Conservation (phyloP, 805 yeast species). For the Lipomyces yamadae region DNA sequence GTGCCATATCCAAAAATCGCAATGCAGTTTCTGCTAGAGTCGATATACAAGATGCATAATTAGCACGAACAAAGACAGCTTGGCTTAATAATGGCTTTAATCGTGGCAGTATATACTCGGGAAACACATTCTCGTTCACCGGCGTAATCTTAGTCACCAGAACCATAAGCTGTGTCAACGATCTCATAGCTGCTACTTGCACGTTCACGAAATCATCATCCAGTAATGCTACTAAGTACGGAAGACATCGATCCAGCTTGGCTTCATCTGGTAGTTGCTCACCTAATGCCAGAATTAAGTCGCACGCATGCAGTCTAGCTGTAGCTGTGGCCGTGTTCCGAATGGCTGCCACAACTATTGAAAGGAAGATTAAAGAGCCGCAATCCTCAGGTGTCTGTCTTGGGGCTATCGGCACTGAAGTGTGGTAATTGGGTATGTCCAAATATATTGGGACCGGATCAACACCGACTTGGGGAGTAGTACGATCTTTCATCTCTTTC, state of each 20-base stretch:
- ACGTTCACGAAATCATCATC: constrained; percentile 72
- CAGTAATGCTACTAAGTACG: constrained; percentile 72
- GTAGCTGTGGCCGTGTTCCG: constrained; percentile 64
- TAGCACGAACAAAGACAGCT: constrained; percentile 59
- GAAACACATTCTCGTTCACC: constrained; percentile 73
- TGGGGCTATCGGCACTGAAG: constrained; percentile 21
- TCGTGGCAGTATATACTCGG: constrained; percentile 82
- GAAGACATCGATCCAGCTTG: constrained; percentile 83
- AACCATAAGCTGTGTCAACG: constrained; percentile 68
- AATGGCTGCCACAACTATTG: constrained; percentile 62
- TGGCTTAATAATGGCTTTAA: constrained; percentile 54
- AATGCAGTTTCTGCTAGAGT: constrained; percentile 67
- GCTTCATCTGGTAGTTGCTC: constrained; percentile 80
- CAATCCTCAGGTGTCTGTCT: constrained; percentile 37
- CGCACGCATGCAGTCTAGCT: constrained; percentile 71
- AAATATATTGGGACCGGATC: constrained; percentile 38
- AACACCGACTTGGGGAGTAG: background rate
- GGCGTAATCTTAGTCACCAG: constrained; percentile 71
- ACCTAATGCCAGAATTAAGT: constrained; percentile 72
- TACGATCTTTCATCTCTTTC: background rate
- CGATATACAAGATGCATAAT: constrained; percentile 76
- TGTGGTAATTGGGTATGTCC: constrained; percentile 37
- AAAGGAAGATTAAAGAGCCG: constrained; percentile 62
- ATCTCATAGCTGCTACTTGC: constrained; percentile 65
- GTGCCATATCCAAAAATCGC: constrained; percentile 63